Conservation (phyloP, 192 early-diverging fungal genomes). For the Coemansia sp. region DNA sequence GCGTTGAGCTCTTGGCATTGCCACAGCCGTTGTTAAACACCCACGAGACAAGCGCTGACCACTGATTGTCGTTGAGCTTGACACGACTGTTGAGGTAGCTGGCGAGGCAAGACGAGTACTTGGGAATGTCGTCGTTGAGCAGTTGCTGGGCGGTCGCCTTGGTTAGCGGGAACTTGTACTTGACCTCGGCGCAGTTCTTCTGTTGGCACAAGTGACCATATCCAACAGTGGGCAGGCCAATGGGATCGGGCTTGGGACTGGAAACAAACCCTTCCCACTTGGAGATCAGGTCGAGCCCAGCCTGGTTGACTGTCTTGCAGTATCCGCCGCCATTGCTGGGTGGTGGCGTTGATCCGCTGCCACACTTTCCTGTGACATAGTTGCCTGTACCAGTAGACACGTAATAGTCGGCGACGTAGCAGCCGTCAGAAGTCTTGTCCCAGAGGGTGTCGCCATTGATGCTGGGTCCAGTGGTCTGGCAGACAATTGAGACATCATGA, state of each 20-base stretch:
- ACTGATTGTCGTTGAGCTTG: conserved; percentile 47
- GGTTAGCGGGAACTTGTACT: conserved; percentile 39
- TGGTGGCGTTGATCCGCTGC: conserved; percentile 7
- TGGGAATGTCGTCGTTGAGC: conserved; percentile 31
- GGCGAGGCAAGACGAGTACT: conserved; percentile 37
- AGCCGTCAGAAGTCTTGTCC: conserved; percentile 8
- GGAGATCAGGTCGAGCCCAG: conserved; percentile 34
- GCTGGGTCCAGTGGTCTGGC: background rate
- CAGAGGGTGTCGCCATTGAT: background rate
- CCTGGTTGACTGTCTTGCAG: conserved; percentile 21
- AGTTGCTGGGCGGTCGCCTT: conserved; percentile 33
- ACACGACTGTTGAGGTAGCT: conserved; percentile 25
- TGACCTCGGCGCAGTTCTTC: conserved; percentile 36
- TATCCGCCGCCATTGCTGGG: background rate
- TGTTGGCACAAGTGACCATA: conserved; percentile 42
- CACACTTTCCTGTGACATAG: conserved; percentile 24
- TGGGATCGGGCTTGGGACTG: conserved; percentile 42
- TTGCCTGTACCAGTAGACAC: conserved; percentile 18
- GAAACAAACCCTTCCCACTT: conserved; percentile 53
- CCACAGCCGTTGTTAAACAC: conserved; percentile 49
- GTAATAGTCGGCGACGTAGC: background rate
- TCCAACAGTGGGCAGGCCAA: conserved; percentile 54
- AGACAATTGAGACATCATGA: background rate
- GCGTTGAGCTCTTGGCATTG: conserved; percentile 25
- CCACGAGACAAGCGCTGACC: conserved; percentile 48